Conservation (phyloP, 1,284 basidiomycete genomes). For the Ustilago loliicola region DNA sequence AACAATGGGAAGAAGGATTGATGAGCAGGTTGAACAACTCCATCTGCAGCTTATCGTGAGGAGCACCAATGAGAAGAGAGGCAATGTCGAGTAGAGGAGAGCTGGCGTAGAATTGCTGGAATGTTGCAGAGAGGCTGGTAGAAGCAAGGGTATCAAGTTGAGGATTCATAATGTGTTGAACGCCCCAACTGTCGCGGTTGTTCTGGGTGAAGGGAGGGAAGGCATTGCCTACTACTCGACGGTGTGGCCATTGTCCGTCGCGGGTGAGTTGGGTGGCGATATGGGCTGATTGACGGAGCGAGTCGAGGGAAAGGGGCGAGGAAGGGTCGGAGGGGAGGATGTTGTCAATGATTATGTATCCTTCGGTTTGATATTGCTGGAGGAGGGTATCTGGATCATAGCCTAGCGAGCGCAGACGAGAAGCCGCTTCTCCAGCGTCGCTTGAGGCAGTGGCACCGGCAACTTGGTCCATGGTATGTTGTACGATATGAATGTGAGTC, state of each 20-base stretch:
- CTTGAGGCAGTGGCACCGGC: neutral
- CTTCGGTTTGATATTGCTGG: conserved; percentile 76
- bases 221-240: conserved; percentile 81
- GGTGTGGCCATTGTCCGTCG: conserved; percentile 77
- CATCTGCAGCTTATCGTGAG: conserved; percentile 67
- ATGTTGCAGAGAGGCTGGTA: conserved; percentile 13
- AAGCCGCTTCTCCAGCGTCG: conserved; percentile 12
- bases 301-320: conserved; percentile 29
- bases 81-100: conserved; percentile 53
- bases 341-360: conserved; percentile 79
- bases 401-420: conserved; percentile 27
- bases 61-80: conserved; percentile 37
- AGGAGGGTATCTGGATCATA: conserved; percentile 40
- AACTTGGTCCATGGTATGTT: conserved; percentile 7
- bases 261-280: conserved; percentile 76
- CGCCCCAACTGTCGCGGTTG: conserved; percentile 78
- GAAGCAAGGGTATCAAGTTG: conserved; percentile 73
- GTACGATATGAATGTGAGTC: too few species aligned
- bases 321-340: conserved; percentile 73
- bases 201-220: conserved; percentile 81
- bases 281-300: conserved; percentile 41
- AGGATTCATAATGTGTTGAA: conserved; percentile 74
- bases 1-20: conserved; percentile 78
- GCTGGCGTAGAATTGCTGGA: conserved; percentile 49
- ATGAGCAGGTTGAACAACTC: conserved; percentile 85